Evolutionary conservation across 1,284 basidiomycete species (phyloP).

Genomic region (Cutaneotrichosporon cyanovorans): DNA sequence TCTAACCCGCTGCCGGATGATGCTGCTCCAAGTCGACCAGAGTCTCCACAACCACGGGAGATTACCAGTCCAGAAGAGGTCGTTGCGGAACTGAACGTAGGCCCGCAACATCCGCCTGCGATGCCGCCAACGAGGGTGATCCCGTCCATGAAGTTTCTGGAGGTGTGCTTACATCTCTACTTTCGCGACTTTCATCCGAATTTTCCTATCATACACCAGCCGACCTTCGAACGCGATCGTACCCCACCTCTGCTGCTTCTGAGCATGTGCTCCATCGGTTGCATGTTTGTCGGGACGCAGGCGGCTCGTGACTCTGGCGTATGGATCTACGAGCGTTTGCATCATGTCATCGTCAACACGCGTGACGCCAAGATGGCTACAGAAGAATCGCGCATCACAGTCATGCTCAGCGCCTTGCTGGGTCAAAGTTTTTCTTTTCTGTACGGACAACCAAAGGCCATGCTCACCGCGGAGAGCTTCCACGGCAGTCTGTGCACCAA

Average conservation of each 20-base stretch:
- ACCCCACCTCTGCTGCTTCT: slow-evolving; percentile 35
- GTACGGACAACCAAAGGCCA: slow-evolving; percentile 8
- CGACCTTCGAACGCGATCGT: slow-evolving; percentile 23
- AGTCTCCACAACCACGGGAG: slow-evolving; percentile 2
- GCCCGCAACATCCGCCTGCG: too few relatives aligned
- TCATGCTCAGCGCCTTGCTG: slow-evolving; percentile 6
- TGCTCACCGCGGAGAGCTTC: slow-evolving; percentile 12
- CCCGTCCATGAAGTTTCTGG: slow-evolving; percentile 14
- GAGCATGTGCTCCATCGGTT: slow-evolving; percentile 14
- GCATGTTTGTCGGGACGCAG: slow-evolving; percentile 15
- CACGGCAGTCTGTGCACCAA: slow-evolving; percentile 5
- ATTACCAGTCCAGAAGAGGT: slow-evolving; percentile 7
- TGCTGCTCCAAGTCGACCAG: slow-evolving; percentile 3
- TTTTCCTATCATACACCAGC: slow-evolving; percentile 33
- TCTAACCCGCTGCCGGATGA: neutral
- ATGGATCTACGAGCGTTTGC: slow-evolving; percentile 12
- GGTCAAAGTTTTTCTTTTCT: slow-evolving; percentile 12
- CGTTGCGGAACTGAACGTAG: slow-evolving; percentile 4
- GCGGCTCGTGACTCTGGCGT: slow-evolving; percentile 7
- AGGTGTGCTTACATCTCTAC: slow-evolving; percentile 25
- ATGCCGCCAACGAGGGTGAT: neutral
- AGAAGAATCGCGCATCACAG: slow-evolving; percentile 1
- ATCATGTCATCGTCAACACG: slow-evolving; percentile 4
- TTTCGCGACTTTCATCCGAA: slow-evolving; percentile 38
- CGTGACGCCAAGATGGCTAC: slow-evolving; percentile 8